phyloP scores from a whole-genome alignment of 2,329 filamentous ascomycete species.

The Diaporthe helianthi region DNA sequence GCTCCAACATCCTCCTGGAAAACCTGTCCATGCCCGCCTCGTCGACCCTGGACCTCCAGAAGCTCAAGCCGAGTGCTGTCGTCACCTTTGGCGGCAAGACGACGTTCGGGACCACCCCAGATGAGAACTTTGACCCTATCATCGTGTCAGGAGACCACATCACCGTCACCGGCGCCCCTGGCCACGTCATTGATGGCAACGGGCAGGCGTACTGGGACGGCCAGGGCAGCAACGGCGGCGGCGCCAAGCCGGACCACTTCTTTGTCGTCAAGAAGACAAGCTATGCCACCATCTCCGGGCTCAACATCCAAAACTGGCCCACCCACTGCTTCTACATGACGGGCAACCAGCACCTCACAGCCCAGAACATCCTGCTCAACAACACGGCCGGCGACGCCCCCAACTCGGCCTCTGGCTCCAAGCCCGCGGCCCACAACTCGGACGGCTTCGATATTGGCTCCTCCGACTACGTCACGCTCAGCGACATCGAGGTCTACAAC shows the following conservation, averaged over 20 bases:
- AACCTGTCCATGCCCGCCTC: slow-evolving; percentile 46
- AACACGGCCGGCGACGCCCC: slow-evolving; percentile 47
- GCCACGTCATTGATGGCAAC: slow-evolving; percentile 36
- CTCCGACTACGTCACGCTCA: slow-evolving; percentile 57
- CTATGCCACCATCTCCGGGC: slow-evolving; percentile 46
- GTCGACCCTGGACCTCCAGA: slow-evolving; percentile 46
- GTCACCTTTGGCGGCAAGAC: slow-evolving; percentile 39
- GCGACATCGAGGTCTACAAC: slow-evolving; percentile 61
- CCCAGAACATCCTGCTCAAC: slow-evolving; percentile 48
- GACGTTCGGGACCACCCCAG: slow-evolving; percentile 30
- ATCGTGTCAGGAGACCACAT: slow-evolving; percentile 35
- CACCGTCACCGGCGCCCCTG: slow-evolving; percentile 36
- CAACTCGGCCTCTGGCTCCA: slow-evolving; percentile 34
- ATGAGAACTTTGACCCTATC: slow-evolving; percentile 33
- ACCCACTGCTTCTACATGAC: slow-evolving; percentile 52
- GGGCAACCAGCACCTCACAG: slow-evolving; percentile 43
- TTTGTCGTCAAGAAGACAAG: slow-evolving; percentile 55
- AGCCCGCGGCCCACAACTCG: slow-evolving; percentile 56
- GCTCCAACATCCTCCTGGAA: slow-evolving; percentile 47
- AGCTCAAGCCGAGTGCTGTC: slow-evolving; percentile 43
- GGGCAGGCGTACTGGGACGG: slow-evolving; percentile 42
- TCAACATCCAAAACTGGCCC: slow-evolving; percentile 52
- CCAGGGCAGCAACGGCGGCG: slow-evolving; percentile 47
- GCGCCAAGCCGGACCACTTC: slow-evolving; percentile 52
- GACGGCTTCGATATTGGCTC: slow-evolving; percentile 65